Evolutionary conservation across 352 stramenopile species (phyloP), one percentile per base, ranked within the genome.

Genomic region (Phytophthora uliginosa): DNA sequence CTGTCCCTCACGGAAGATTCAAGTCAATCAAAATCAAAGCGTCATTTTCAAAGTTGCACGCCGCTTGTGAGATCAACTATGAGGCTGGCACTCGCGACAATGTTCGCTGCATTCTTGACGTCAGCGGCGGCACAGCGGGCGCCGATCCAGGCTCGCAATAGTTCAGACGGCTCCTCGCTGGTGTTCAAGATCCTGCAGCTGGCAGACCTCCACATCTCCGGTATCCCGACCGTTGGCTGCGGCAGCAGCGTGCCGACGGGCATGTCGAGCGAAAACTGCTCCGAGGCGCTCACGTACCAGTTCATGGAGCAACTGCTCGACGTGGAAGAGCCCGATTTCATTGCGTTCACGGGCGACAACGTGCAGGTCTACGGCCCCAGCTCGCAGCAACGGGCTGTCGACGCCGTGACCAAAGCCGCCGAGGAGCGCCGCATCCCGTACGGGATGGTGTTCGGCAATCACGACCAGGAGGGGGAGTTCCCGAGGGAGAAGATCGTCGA

Each of bases 181-280:
- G 50, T 63, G 47, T 92, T 90, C 70, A 90, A 86, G 51, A 78
- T 92, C 24, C 34, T 92, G 10, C 84, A 92, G 56, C 59, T 91
- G 24, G 77, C 83, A 7, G 83, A 91, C 45, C 67, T 91, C 47
- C 83, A 91, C 68, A 81, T 82, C 53, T 78, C 84, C 1, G 84
- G 81, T 54, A 76, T 89, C 42, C 66, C 77, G 12, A 77, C 70
- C 7, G 62, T 78, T 28, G 48, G 71, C 12, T 87, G 81, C 40
- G 63, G 74, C 48, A 58, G 24, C 24, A 63, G 55, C 22, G 42
- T 66, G 50, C 73, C 60, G 24, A 61, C 45, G 24, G 68, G 70
- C 8, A 79, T 85, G 71, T 28, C 60, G 26, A 72, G 71, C 9
- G 36, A 63, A 17, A 69, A 73, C n/a, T 92, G 84, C 65, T 78